phyloP scores from a whole-genome alignment of 306 rosid genomes.

The Benincasa hispida region DNA sequence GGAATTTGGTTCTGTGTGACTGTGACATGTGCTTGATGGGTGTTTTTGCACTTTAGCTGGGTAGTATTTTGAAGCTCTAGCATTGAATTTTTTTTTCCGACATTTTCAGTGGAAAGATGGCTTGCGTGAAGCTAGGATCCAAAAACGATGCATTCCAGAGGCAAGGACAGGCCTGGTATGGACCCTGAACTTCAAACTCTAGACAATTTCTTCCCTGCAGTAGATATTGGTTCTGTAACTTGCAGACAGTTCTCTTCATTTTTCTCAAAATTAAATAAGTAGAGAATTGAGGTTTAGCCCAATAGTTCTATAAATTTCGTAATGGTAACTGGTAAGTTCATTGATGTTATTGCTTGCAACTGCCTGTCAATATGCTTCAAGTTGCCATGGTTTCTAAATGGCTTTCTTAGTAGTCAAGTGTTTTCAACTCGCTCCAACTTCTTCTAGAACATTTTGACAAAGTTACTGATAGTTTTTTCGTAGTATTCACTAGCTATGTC shows the following conservation, averaged over 20 bases:
- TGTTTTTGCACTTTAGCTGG: not conserved
- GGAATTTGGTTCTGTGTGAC: conserved; percentile 19
- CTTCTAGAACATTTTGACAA: not conserved
- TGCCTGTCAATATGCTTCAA: not conserved
- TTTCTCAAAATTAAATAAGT: not conserved
- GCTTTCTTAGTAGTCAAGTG: not conserved
- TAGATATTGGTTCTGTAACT: not conserved
- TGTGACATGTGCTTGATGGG: conserved; percentile 7
- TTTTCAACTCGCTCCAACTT: not conserved
- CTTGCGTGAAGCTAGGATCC: conserved; percentile 91
- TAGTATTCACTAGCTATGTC: not conserved
- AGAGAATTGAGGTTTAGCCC: not conserved
- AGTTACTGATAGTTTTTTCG: not conserved
- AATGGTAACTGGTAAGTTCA: not conserved
- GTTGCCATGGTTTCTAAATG: not conserved
- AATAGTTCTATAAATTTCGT: not conserved
- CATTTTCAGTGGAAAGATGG: conserved; percentile 33
- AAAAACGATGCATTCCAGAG: conserved; percentile 88
- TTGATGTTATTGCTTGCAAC: not conserved
- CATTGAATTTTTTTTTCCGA: not conserved
- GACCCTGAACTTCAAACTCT: not conserved
- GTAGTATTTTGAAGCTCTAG: conserved; percentile 6
- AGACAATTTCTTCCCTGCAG: not conserved
- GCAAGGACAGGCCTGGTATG: conserved; percentile 98
- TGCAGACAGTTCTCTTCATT: not conserved